A percentile compares a stretch with the other conserved stretches of the same genome.
phyloP scores from a whole-genome alignment of 164 flowering plant genomes.

The Stephania japonica region DNA sequence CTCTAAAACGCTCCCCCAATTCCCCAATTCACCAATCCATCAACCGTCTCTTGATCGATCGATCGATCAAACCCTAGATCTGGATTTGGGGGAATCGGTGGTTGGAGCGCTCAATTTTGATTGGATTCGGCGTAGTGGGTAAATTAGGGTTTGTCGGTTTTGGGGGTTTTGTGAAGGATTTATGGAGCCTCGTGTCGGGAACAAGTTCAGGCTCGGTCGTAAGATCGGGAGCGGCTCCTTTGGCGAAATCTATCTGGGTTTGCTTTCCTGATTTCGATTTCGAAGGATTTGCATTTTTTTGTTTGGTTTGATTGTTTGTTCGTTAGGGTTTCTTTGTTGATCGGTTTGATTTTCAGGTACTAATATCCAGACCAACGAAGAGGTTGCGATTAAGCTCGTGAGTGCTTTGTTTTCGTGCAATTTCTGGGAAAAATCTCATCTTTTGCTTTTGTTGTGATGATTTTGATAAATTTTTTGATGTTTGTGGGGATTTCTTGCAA shows the following conservation, averaged over 20 bases:
- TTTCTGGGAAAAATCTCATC: not conserved
- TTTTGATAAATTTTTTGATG: not conserved
- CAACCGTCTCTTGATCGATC: constrained; percentile 11
- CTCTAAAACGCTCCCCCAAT: not conserved
- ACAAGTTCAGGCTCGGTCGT: constrained; percentile 77
- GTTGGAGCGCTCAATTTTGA: too few relatives aligned
- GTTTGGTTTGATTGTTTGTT: constrained; percentile 2
- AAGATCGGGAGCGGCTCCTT: constrained; percentile 94
- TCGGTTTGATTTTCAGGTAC: constrained; percentile 42
- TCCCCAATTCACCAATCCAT: constrained; percentile 10
- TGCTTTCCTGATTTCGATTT: constrained; percentile 10
- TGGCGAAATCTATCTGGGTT: constrained; percentile 90
- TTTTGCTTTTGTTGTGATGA: not conserved
- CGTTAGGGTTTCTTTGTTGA: constrained; percentile 1
- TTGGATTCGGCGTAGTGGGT: not conserved
- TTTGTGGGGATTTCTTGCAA: too few relatives aligned
- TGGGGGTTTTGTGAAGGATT: not conserved
- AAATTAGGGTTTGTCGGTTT: not conserved
- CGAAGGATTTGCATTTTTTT: not conserved
- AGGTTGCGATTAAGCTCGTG: constrained; percentile 90
- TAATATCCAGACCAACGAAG: constrained; percentile 79
- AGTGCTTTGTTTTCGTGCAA: constrained; percentile 20
- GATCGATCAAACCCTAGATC: not conserved
- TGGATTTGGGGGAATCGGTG: not conserved
- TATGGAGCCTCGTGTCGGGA: constrained; percentile 90